A percentile compares a stretch with the other conserved stretches of the same genome.
Conservation (phyloP, 305 asterid species). For the Caryopteris hybrid region DNA sequence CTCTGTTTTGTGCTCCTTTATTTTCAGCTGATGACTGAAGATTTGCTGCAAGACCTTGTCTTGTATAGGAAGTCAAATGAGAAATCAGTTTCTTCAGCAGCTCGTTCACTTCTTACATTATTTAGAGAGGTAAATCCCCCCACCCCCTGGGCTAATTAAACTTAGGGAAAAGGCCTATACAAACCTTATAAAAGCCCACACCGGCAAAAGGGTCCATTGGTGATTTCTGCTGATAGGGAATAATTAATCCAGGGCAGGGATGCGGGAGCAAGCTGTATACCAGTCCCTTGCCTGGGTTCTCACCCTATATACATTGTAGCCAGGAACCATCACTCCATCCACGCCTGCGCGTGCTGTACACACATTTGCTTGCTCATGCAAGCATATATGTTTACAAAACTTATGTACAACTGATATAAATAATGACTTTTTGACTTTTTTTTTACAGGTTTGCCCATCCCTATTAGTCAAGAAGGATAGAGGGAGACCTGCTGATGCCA, state of each 20-base stretch:
- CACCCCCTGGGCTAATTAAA: neutral
- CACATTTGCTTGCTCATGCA: neutral
- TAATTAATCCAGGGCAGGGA: too few species aligned
- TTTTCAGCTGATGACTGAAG: constrained; percentile 92
- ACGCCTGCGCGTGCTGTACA: neutral
- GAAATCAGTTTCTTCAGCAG: constrained; percentile 87
- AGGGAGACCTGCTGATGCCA: constrained; percentile 68
- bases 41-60: constrained; percentile 94
- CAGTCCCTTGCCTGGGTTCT: too few species aligned
- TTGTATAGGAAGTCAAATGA: constrained; percentile 78
- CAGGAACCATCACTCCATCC: neutral
- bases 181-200: too few species aligned
- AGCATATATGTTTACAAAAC: neutral
- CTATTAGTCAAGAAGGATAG: constrained; percentile 86
- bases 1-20: constrained; percentile 1
- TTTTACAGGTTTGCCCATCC: constrained; percentile 83
- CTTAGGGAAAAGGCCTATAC: too few species aligned
- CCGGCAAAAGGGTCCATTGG: too few species aligned
- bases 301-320: too few species aligned
- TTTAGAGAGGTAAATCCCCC: constrained; percentile 71
- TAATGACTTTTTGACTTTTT: constrained; percentile 25
- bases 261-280: too few species aligned
- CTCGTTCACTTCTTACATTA: constrained; percentile 78
- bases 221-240: too few species aligned
- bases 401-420: too few species aligned